These are phyloP conservation scores for Vitis cinerea DNA, from an alignment of 164 flowering plant genomes.

Conservation along the genomic window DNA sequence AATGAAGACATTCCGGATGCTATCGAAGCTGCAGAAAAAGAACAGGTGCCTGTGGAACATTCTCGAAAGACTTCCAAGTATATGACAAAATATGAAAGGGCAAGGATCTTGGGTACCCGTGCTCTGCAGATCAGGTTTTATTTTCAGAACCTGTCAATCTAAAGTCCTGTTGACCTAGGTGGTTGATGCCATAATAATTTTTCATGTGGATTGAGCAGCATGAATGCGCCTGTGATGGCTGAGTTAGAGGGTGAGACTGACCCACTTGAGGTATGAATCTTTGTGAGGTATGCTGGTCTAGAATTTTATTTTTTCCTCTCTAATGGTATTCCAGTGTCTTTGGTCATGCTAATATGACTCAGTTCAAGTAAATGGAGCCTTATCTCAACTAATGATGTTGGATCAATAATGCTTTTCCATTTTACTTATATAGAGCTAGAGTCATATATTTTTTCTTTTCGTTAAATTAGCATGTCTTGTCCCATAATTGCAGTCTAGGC, in stretches of 20 bases:
- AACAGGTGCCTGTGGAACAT: constrained; percentile 14
- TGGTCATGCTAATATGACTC: too few relatives aligned
- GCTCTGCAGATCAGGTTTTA: constrained; percentile 43
- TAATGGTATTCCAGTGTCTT: too few relatives aligned
- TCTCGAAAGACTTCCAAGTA: constrained; percentile 40
- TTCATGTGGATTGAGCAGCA: constrained; percentile 25
- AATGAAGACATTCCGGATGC: constrained; percentile 32
- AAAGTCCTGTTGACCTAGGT: background rate
- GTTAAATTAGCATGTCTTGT: too few relatives aligned
- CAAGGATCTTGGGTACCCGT: constrained; percentile 44
- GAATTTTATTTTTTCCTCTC: too few relatives aligned
- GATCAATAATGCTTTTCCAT: too few relatives aligned
- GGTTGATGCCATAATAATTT: background rate
- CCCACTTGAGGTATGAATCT: constrained; percentile 41
- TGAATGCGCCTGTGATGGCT: constrained; percentile 61
- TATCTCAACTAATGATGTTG: too few relatives aligned
- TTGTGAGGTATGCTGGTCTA: background rate
- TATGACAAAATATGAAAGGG: constrained; percentile 48
- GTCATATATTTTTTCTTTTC: too few relatives aligned
- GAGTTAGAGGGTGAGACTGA: constrained; percentile 57
- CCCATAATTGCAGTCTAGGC: too few relatives aligned
- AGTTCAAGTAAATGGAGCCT: too few relatives aligned
- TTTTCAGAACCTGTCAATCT: background rate
- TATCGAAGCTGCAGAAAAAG: constrained; percentile 30
- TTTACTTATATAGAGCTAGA: too few relatives aligned